Base-by-base conservation (phyloP, 164 flowering plant genomes). In the Vitis labrusca region DNA sequence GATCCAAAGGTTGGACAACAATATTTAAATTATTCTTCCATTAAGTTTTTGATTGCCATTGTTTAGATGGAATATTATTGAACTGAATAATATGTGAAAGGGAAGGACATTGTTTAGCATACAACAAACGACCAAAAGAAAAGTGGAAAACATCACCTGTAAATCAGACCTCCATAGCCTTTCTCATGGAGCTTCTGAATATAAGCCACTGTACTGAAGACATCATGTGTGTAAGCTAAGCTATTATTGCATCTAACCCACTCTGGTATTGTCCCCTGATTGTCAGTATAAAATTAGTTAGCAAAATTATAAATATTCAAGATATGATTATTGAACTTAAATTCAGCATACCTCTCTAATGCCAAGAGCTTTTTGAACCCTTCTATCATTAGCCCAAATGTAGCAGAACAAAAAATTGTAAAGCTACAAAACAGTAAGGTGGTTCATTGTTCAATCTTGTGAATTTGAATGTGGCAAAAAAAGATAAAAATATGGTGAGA, bases 301-400 rank as follows among this genome's bases (percentile, higher is more conserved):
- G 1, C 27, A 51, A 9, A 51, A 51, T 10, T 51, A 10, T 51
- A 10, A 15, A 51, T 10, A 3, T 51, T 23, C 27, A 23, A 51
- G 54, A 51, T 10, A 8, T 10, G 10, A 15, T 51, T 51, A 10
- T 51, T 8, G 10, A 12, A 51, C n/a, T 51, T 10, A 8, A 23
- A 23, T 23, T 23, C 27, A 23, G 27, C 27, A 17, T 17, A 59
- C 62, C 62, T 59, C 37, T 59, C 37, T 9, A 10, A 59, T 59
- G 11, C 29, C 27, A 23, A 37, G 62, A 23, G 62, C 62, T 8
- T 59, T 27, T 59, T 59, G 62, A 19, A 59, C 62, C 23, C 4
- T 59, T 11, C 9, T 27, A 10, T 75, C 44, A 61, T 75, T 75
- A 17, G 71, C 71, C 78, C 78, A 75, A 2, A 53, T 27, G 17